These are phyloP conservation scores for Dendrostoma leiphaemia DNA, from an alignment of 2,329 filamentous ascomycete genomes.

Conservation along the genomic window DNA sequence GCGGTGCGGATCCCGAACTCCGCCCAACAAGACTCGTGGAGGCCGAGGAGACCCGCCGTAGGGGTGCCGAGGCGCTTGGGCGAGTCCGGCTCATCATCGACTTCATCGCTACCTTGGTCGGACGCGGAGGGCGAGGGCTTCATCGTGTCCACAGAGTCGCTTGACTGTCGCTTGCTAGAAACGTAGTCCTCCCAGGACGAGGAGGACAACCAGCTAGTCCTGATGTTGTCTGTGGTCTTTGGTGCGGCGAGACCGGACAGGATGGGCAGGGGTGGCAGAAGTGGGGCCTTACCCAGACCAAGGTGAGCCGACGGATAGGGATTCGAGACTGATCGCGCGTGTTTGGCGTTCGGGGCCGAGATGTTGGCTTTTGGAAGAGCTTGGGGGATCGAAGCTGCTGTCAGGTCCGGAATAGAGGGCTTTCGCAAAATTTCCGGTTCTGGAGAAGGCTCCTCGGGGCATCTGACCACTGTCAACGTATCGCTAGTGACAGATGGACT, in stretches of 20 bases:
- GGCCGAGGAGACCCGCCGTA: slow-evolving; percentile 30
- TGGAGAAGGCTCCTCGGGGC: not conserved
- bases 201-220: slow-evolving; percentile 7
- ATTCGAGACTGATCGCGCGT: not conserved
- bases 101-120: not conserved
- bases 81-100: not conserved
- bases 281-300: not conserved
- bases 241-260: not conserved
- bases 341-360: not conserved
- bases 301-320: not conserved
- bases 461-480: not conserved
- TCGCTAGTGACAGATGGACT: not conserved
- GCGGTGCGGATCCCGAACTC: slow-evolving; percentile 29
- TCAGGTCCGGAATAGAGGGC: not conserved
- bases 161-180: slow-evolving; percentile 10
- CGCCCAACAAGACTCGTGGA: slow-evolving; percentile 26
- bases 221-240: not conserved
- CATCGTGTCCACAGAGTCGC: slow-evolving; percentile 17
- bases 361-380: not conserved
- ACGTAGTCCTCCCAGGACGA: slow-evolving; percentile 23
- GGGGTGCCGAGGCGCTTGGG: slow-evolving; percentile 22
- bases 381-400: not conserved
- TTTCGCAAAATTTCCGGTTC: not conserved
- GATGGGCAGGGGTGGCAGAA: slow-evolving; percentile 5
- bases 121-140: not conserved